Percentiles rank a stretch among this genome's conserved stretches.
Conservation (phyloP, 1,284 basidiomycete genomes). For the Gomphus sp. region DNA sequence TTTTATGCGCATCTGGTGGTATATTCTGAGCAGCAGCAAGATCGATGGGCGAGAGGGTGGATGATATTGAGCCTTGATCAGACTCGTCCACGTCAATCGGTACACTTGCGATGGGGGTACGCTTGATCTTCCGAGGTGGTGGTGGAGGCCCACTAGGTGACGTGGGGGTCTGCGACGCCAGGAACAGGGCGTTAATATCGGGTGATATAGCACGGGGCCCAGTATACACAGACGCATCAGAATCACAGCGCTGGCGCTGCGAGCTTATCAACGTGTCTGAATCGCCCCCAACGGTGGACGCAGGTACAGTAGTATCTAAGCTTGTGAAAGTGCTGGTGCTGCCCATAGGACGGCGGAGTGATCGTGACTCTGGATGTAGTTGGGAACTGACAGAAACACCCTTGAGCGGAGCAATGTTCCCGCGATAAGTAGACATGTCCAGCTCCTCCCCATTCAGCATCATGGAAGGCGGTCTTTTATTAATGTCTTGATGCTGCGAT, state of each 20-base stretch:
- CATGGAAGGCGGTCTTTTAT: background rate
- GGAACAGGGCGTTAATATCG: background rate
- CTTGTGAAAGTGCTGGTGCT: background rate
- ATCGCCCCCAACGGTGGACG: background rate
- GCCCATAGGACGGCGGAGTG: background rate
- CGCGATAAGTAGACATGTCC: background rate
- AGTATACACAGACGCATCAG: background rate
- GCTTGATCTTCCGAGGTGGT: slow-evolving; percentile 2
- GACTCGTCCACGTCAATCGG: slow-evolving; percentile 6
- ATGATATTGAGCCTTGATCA: slow-evolving; percentile 1
- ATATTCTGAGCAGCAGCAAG: background rate
- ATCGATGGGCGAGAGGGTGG: background rate
- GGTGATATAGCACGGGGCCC: slow-evolving; percentile 1
- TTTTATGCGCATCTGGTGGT: background rate
- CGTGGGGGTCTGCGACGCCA: background rate
- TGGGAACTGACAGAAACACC: background rate
- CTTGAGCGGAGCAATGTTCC: background rate
- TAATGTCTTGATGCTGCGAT: background rate
- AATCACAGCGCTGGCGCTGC: background rate
- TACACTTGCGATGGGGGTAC: background rate
- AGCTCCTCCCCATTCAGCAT: background rate
- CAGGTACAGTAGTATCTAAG: background rate
- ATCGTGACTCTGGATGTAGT: background rate
- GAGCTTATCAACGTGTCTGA: background rate
- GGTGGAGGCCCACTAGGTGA: background rate